Evolutionary conservation across 2,329 filamentous ascomycete genomes (phyloP).

Genomic region (Aspergillus tanneri): DNA sequence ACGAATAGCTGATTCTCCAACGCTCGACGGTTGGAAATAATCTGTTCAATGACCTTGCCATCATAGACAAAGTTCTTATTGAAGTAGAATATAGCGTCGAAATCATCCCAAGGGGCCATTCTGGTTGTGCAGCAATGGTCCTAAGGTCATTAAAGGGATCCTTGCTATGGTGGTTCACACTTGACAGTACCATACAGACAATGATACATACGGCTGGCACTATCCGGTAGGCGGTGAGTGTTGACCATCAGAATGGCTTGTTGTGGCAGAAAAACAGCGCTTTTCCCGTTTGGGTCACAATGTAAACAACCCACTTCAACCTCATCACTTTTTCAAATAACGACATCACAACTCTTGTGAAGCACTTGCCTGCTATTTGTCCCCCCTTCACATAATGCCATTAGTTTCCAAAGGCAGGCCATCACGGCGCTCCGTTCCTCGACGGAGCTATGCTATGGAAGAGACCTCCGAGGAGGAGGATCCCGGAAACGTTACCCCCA

Average conservation of each 20-base stretch:
- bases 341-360: constrained; percentile 27
- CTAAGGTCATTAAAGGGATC: background rate
- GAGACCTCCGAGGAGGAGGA: constrained; percentile 74
- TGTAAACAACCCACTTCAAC: constrained; percentile 42
- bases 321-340: constrained; percentile 19
- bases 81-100: constrained; percentile 66
- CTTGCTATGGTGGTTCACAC: background rate
- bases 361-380: constrained; percentile 20
- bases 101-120: constrained; percentile 57
- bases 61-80: constrained; percentile 63
- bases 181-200: constrained; percentile 17
- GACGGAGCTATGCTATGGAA: constrained; percentile 73
- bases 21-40: constrained; percentile 64
- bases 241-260: constrained; percentile 13
- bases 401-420: constrained; percentile 51
- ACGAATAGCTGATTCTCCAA: constrained; percentile 74
- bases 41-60: constrained; percentile 60
- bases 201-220: constrained; percentile 15
- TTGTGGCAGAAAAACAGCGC: constrained; percentile 36
- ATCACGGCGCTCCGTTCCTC: constrained; percentile 60
- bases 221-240: constrained; percentile 26
- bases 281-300: constrained; percentile 34
- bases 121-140: constrained; percentile 14
- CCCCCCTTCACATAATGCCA: constrained; percentile 33
- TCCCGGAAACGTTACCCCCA: constrained; percentile 49